Evolutionary conservation across 139 green algal genomes (phyloP).

Genomic region (Chlamydomonas sp.): DNA sequence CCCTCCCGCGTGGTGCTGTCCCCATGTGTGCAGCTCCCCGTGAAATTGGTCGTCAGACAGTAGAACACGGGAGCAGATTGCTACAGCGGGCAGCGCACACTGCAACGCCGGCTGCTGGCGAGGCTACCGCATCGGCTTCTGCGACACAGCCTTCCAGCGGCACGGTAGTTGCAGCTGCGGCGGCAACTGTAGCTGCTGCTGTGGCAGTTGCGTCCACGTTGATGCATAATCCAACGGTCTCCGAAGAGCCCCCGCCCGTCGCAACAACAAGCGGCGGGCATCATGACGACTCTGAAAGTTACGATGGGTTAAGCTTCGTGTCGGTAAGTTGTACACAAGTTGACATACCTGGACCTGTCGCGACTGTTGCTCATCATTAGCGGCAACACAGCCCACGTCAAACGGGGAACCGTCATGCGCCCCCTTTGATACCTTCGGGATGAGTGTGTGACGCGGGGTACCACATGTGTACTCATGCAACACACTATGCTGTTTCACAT

Average conservation of each 20-base stretch:
- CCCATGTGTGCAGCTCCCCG: slow-evolving; percentile 12
- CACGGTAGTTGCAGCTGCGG: neutral
- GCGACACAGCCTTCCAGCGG: neutral
- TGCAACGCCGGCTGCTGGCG: neutral
- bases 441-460: too few species aligned
- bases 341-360: neutral
- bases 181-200: slow-evolving; percentile 5
- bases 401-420: too few species aligned
- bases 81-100: slow-evolving; percentile 21
- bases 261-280: neutral
- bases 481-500: too few species aligned
- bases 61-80: slow-evolving; percentile 7
- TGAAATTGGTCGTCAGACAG: slow-evolving; percentile 18
- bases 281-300: neutral
- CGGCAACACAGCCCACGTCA: too few species aligned
- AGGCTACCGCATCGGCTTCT: neutral
- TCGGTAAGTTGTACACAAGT: slow-evolving; percentile 29
- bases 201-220: neutral
- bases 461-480: too few species aligned
- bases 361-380: neutral
- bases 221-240: neutral
- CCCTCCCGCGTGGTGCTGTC: too few species aligned
- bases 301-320: slow-evolving; percentile 47
- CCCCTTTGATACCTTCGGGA: too few species aligned
- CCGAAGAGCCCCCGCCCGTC: neutral